phyloP scores from a whole-genome alignment of 2,329 filamentous ascomycete genomes.

The Colletotrichum paranaense region DNA sequence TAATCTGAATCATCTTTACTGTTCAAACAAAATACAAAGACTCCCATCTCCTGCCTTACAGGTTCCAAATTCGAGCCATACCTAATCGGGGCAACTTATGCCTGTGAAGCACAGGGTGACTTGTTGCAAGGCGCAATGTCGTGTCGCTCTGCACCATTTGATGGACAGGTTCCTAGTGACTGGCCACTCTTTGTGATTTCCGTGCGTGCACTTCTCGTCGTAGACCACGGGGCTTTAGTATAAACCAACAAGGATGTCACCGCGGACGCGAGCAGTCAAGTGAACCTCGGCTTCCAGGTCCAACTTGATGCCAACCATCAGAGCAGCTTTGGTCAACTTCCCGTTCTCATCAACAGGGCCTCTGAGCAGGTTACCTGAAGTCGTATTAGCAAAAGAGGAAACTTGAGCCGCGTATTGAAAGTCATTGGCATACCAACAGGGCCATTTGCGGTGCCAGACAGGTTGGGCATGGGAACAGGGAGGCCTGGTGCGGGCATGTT shows the following conservation, averaged over 20 bases:
- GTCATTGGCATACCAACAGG: slow-evolving; percentile 40
- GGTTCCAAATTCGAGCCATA: background rate
- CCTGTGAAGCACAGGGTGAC: background rate
- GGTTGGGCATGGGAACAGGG: slow-evolving; percentile 44
- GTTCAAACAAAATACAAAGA: background rate
- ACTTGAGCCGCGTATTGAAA: background rate
- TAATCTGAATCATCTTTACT: background rate
- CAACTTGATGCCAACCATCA: slow-evolving; percentile 72
- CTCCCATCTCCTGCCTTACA: background rate
- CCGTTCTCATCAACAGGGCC: slow-evolving; percentile 68
- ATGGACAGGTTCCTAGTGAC: background rate
- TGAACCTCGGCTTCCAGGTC: slow-evolving; percentile 73
- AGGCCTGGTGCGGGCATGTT: slow-evolving; percentile 19
- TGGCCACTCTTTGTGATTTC: background rate
- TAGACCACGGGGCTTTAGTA: slow-evolving; percentile 50
- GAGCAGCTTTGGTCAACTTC: slow-evolving; percentile 66
- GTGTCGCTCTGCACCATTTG: background rate
- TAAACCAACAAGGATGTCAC: slow-evolving; percentile 70
- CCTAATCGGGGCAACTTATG: background rate
- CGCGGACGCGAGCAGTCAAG: slow-evolving; percentile 68
- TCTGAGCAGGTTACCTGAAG: slow-evolving; percentile 63
- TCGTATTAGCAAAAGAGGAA: background rate
- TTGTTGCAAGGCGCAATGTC: background rate
- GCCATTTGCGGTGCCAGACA: slow-evolving; percentile 49
- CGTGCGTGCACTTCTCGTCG: background rate